Evolutionary conservation across 257 asterid genomes (phyloP), one percentile per base, ranked within the genome.

Genomic region (Catharanthus roseus): DNA sequence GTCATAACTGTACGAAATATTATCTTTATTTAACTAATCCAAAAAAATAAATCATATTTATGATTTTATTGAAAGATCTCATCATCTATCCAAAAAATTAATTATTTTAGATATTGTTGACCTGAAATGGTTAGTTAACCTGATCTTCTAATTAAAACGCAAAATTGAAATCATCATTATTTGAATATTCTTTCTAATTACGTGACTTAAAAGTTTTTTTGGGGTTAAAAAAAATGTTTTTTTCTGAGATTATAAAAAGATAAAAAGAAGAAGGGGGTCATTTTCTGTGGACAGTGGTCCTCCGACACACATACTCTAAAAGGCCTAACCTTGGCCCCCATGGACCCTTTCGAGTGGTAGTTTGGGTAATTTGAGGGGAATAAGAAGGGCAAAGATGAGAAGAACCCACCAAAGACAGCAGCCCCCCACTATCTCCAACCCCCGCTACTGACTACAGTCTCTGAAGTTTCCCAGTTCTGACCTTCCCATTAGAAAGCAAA

Each of bases 381-480:
- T 56, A 10, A 24, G 4, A 61, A 65, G 78, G 80, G 72, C 42
- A 53, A 53, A 67, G 16, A 34, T 77, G 75, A 45, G 75, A 23
- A 72, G 38, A 72, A 29, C 72, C 1, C 60, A 74, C 41, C 69
- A 61, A 38, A 72, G 78, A 45, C 65, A 76, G 76, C 68, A 69
- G 65, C 72, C 31, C 42, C 58, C 73, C 71, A 42, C 71, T 49
- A 51, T 23, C 58, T 38, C 50, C 72, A 69, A 69, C 75, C 51
- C 67, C 75, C 63, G 19, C 51, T 42, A 36, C 53, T 72, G 69
- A 72, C 78, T 73, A 61, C 74, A 69, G 34, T 49, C 26, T 72
- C 83, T 74, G 76, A 69, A 65, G 33, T 53, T 54, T 49, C 19
- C 39, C 57, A 38, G 69, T 47, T 72, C 75, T 62, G 80, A 75